Evolutionary conservation across 768 basidiomycete species (phyloP).

Genomic region (Neoboletus subvelutipes): DNA sequence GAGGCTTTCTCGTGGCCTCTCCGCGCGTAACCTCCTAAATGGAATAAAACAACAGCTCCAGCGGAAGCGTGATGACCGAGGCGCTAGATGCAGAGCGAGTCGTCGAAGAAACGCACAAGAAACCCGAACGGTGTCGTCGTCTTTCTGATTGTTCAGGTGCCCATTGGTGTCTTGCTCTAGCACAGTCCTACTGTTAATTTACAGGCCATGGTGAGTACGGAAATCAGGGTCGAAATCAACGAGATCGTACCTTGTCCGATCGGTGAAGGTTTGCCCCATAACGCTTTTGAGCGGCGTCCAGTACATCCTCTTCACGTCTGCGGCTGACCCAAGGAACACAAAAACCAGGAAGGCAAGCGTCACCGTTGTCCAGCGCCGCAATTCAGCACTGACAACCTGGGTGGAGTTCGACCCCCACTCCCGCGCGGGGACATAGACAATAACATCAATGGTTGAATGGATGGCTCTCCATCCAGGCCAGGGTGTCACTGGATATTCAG

Average conservation of each 20-base stretch:
- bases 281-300: neutral
- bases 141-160: neutral
- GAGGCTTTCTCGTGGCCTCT: neutral
- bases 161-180: neutral
- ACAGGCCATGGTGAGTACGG: neutral
- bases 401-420: conserved; percentile 8
- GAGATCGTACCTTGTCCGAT: conserved; percentile 1
- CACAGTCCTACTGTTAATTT: neutral
- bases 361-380: conserved; percentile 21
- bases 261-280: neutral
- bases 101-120: neutral
- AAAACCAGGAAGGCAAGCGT: conserved; percentile 16
- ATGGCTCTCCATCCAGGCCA: conserved; percentile 24
- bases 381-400: neutral
- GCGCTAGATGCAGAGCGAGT: neutral
- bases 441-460: conserved; percentile 12
- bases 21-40: neutral
- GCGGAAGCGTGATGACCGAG: neutral
- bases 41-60: neutral
- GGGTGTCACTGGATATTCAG: conserved; percentile 5
- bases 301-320: conserved; percentile 18
- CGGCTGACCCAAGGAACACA: conserved; percentile 16
- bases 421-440: conserved; percentile 6
- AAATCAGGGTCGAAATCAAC: neutral
- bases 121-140: neutral